Evolutionary conservation across 306 rosid genomes (phyloP), one percentile per base, ranked within the genome.

Genomic region (Macrotyloma uniflorum): DNA sequence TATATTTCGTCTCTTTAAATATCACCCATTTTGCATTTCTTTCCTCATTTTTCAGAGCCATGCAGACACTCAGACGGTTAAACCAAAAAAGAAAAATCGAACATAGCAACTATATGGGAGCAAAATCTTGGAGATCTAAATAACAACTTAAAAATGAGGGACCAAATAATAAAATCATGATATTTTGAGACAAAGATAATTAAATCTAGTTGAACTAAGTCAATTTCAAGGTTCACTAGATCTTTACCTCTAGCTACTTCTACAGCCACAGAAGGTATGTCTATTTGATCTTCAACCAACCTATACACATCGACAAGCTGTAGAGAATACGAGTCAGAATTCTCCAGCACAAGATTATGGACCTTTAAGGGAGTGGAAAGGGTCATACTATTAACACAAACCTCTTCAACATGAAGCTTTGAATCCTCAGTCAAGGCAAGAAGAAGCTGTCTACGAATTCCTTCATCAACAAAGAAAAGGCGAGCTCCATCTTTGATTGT

Each of bases 401-500:
- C 98, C 96, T 96, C 99, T 87, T 93, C 91, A 72, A 96, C 73
- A 81, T 93, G 99, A 87, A 93, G 97, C 91, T 86, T 93, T 53
- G 98, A 96, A 83, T 96, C 99, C 88, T 96, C 98, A 0, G 97
- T 96, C 82, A 96, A 85, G 69, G 99, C 99, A 76, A 96, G 96
- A 81, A 96, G 92, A 86, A 96, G 96, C 86, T 96, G 87, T 78
- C 94, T 82, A 16, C 99, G 96, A 54, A 93, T 96, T 78, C 96
- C 88, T 93, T 86, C 98, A 15, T 96, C 98, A 11, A 96, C 69
- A 49, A 96, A 66, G 84, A 96, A 85, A 47, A 93, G 96, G 71
- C 97, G 98, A 84, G 98, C 97, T 83, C 99, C 98, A 4, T 96
- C 99, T 84, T 90, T 96, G 70, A 96, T 93, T 72, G 98, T 96